These are phyloP conservation scores for Macrocystidia cucumis DNA, from an alignment of 1,284 basidiomycete species.

Conservation along the genomic window DNA sequence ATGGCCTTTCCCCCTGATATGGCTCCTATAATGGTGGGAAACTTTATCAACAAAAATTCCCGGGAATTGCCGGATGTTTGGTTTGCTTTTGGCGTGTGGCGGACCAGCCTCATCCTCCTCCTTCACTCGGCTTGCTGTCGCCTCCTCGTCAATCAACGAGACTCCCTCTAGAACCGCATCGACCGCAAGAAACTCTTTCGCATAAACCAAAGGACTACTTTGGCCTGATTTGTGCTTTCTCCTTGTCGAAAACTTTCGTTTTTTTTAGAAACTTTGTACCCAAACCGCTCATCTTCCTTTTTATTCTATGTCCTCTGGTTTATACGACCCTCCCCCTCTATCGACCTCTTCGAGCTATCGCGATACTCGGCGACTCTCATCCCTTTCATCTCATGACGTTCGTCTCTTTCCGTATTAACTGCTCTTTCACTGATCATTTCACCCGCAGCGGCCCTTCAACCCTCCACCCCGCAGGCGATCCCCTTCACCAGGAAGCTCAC, in stretches of 20 bases:
- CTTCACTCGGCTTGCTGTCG: not conserved
- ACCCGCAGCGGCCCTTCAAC: constrained; percentile 21
- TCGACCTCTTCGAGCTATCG: constrained; percentile 20
- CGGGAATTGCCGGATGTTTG: constrained; percentile 11
- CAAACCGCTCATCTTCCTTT: constrained; percentile 8
- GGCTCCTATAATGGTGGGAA: not conserved
- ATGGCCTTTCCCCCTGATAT: too few relatives aligned
- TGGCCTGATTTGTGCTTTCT: too few relatives aligned
- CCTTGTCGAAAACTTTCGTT: constrained; percentile 7
- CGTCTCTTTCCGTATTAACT: constrained; percentile 7
- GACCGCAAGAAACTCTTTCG: not conserved
- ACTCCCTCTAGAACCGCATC: not conserved
- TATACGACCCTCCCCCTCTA: constrained; percentile 25
- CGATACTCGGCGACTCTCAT: constrained; percentile 22
- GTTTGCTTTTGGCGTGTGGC: constrained; percentile 13
- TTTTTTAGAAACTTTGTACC: constrained; percentile 5
- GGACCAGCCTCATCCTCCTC: not conserved
- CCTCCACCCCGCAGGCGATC: constrained; percentile 29
- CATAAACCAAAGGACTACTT: not conserved
- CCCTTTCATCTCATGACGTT: constrained; percentile 4
- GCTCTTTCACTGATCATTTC: constrained; percentile 6
- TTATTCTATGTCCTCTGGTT: constrained; percentile 29
- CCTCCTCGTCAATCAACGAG: not conserved
- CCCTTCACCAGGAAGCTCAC: constrained; percentile 35
- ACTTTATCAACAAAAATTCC: constrained; percentile 1